Evolutionary conservation across 768 basidiomycete genomes (phyloP), one percentile per base, ranked within the genome.

Genomic region (Astraeus odoratus): DNA sequence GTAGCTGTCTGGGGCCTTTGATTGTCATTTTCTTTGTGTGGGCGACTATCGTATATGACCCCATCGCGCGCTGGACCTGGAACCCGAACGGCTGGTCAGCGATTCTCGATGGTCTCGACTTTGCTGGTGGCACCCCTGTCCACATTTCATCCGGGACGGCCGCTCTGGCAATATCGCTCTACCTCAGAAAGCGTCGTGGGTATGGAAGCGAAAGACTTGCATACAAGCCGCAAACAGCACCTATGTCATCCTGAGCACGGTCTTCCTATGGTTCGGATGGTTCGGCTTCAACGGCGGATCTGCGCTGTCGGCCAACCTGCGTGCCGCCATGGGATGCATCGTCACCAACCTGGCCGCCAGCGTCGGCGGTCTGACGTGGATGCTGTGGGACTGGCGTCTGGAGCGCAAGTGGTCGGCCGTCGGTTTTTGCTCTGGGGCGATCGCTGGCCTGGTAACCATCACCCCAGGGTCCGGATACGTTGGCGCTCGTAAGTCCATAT

Each of bases 41-140:
- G 95, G 73, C 80, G 9, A 88, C 87, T 4, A 57, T 92, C 47
- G 90, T 93, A 13, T 97, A 97, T 65, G 86, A 95, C 57, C 92
- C 93, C 2, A 81, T 98, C 46, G 95, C 91, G 0, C 91, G 88
- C 67, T 96, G 94, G 93, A 88, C 92, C 4, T 98, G 95, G 95
- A 92, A 91, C 57, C 51, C 75, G 27, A 77, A 85, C 25, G 80
- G 80, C 30, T 81, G 77, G 93, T 83, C 86, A 0, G 82, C 72
- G 65, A 59, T 78, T 27, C 71, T 88, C 42, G 94, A 90, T 13
- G 86, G 84, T 47, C 83, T 91, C 44, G 89, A 93, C 60, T 94
- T 95, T 50, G 94, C 94, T 8, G 94, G 94, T 23, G 95, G 95
- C 42, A 94, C 91, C 9, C 95, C 95, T 18, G 92, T 99, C 50